Evolutionary conservation across 2,329 filamentous ascomycete genomes (phyloP).

Genomic region (Pseudopithomyces chartarum): DNA sequence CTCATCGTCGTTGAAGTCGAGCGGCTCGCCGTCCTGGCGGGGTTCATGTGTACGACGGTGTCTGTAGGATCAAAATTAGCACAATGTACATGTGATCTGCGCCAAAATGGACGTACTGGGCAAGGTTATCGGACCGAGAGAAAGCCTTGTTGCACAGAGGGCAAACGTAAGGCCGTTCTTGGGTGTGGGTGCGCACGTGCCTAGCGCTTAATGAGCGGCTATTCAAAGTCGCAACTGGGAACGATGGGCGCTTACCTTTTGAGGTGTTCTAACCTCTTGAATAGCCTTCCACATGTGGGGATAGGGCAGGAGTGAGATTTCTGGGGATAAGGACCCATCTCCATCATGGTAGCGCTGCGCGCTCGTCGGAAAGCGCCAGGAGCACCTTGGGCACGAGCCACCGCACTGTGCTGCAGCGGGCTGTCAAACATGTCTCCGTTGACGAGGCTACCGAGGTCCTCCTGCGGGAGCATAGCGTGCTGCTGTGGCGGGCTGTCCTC

Average conservation of each 20-base stretch:
- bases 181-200: constrained; percentile 98
- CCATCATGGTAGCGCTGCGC: constrained; percentile 93
- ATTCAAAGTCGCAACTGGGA: constrained; percentile 47
- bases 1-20: constrained; percentile 78
- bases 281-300: constrained; percentile 92
- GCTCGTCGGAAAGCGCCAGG: constrained; percentile 85
- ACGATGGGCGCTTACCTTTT: constrained; percentile 78
- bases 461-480: constrained; percentile 69
- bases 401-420: constrained; percentile 61
- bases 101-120: constrained; percentile 70
- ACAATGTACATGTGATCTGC: constrained; percentile 16
- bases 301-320: constrained; percentile 99
- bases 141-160: constrained; percentile 98
- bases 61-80: constrained; percentile 54
- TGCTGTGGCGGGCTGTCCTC: constrained; percentile 82
- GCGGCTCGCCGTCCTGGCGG: constrained; percentile 65
- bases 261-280: constrained; percentile 98
- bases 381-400: constrained; percentile 62
- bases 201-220: constrained; percentile 64
- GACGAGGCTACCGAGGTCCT: constrained; percentile 64
- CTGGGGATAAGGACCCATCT: constrained; percentile 92
- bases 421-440: constrained; percentile 44
- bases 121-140: constrained; percentile 97
- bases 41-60: constrained; percentile 83
- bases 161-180: constrained; percentile 98